A percentile compares a stretch with the other conserved stretches of the same genome.
Conservation (phyloP, 371 early-diverging fungal genomes). For the Nematocida homosporus region DNA sequence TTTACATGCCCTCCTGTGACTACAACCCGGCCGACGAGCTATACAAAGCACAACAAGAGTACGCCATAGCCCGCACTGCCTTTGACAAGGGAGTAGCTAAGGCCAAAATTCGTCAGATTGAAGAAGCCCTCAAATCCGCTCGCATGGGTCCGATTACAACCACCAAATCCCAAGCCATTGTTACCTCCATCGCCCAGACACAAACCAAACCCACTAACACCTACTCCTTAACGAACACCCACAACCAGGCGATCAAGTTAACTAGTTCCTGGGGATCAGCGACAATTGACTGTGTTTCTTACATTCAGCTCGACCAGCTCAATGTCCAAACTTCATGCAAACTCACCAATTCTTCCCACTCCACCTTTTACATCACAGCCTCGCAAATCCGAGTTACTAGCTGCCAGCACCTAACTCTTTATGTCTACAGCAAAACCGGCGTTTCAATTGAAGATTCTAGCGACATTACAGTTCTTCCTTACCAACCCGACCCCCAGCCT, state of each 20-base stretch:
- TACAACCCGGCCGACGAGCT: too few relatives aligned
- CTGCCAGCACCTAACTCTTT: constrained; percentile 18
- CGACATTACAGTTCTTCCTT: constrained; percentile 5
- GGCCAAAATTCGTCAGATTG: constrained; percentile 7
- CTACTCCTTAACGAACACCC: not conserved
- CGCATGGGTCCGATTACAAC: not conserved
- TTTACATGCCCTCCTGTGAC: too few relatives aligned
- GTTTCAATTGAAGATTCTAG: constrained; percentile 33
- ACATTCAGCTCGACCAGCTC: not conserved
- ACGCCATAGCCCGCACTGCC: not conserved
- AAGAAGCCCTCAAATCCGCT: not conserved
- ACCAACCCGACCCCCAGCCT: not conserved
- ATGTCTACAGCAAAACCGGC: constrained; percentile 47
- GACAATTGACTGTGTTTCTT: not conserved
- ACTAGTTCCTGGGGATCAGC: constrained; percentile 15
- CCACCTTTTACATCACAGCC: constrained; percentile 15
- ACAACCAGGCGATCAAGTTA: not conserved
- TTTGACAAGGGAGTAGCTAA: constrained; percentile 15
- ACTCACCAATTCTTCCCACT: not conserved
- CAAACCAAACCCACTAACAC: not conserved
- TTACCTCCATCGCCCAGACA: constrained; percentile 21
- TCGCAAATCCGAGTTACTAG: constrained; percentile 13
- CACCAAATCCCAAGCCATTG: not conserved
- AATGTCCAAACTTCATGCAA: constrained; percentile 6
- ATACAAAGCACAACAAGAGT: not conserved